phyloP scores from a whole-genome alignment of 2,329 filamentous ascomycete species.

The Podosphaera aphanis region DNA sequence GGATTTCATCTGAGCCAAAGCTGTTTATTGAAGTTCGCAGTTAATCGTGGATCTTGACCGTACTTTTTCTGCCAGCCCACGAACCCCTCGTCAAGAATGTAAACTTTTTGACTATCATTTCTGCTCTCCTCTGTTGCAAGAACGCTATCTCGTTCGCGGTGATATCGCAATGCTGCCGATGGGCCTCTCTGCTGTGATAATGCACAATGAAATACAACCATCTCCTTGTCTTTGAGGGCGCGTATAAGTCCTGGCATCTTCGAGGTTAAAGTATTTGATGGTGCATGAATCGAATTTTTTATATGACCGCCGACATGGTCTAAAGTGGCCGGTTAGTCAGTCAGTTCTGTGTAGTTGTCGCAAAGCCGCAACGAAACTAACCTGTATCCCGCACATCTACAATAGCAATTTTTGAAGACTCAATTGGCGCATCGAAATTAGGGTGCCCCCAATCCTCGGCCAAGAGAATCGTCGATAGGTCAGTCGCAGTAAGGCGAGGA shows the following conservation, averaged over 20 bases:
- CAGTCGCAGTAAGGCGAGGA: slow-evolving; percentile 13
- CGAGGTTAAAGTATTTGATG: slow-evolving; percentile 48
- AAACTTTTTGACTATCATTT: slow-evolving; percentile 40
- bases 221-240: slow-evolving; percentile 50
- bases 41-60: slow-evolving; percentile 56
- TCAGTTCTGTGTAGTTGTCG: too few species aligned
- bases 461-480: slow-evolving; percentile 13
- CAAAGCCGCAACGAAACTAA: slow-evolving; percentile 19
- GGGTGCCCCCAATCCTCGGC: slow-evolving; percentile 4
- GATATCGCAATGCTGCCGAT: slow-evolving; percentile 56
- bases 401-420: slow-evolving; percentile 31
- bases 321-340: slow-evolving; percentile 16
- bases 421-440: slow-evolving; percentile 10
- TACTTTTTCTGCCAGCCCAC: slow-evolving; percentile 69
- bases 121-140: slow-evolving; percentile 13
- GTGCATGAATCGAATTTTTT: slow-evolving; percentile 49
- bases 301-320: slow-evolving; percentile 89
- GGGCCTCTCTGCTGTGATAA: slow-evolving; percentile 81
- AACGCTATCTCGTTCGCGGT: slow-evolving; percentile 8
- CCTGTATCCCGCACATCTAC: slow-evolving; percentile 77
- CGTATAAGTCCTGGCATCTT: slow-evolving; percentile 65
- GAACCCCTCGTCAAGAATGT: slow-evolving; percentile 66
- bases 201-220: slow-evolving; percentile 84
- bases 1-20: too few species aligned
- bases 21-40: slow-evolving; percentile 64